phyloP scores from a whole-genome alignment of 805 yeast genomes.

The Candida sakaeoensis region DNA sequence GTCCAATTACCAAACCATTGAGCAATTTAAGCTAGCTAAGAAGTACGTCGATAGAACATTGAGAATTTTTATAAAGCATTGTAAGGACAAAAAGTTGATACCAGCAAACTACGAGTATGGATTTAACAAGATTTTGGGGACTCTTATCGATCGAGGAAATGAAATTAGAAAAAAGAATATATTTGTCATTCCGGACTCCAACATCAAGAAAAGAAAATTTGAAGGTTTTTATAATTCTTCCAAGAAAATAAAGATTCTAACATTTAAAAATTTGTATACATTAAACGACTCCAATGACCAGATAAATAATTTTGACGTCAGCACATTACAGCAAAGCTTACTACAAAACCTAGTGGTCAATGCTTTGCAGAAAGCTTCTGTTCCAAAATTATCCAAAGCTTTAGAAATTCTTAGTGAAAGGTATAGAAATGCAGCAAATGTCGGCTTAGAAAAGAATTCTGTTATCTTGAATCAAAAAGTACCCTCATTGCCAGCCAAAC shows the following conservation, averaged over 20 bases:
- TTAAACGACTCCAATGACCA: slow-evolving; percentile 61
- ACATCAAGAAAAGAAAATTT: slow-evolving; percentile 34
- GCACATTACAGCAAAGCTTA: slow-evolving; percentile 60
- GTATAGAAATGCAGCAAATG: slow-evolving; percentile 41
- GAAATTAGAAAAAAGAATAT: slow-evolving; percentile 40
- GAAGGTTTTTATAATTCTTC: slow-evolving; percentile 38
- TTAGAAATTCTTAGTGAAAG: slow-evolving; percentile 67
- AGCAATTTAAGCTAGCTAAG: slow-evolving; percentile 50
- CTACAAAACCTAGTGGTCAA: slow-evolving; percentile 62
- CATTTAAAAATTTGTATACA: slow-evolving; percentile 63
- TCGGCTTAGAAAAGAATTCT: neutral
- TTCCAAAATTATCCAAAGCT: slow-evolving; percentile 56
- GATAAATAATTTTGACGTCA: slow-evolving; percentile 64
- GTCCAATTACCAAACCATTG: slow-evolving; percentile 43
- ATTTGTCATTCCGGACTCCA: slow-evolving; percentile 25
- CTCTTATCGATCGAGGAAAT: slow-evolving; percentile 34
- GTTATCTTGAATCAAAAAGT: neutral
- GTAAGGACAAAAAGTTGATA: slow-evolving; percentile 30
- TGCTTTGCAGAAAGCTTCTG: slow-evolving; percentile 57
- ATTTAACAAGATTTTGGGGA: slow-evolving; percentile 24
- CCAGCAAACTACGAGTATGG: slow-evolving; percentile 30
- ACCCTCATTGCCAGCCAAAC: neutral
- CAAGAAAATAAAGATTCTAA: slow-evolving; percentile 26
- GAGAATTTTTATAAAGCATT: slow-evolving; percentile 40
- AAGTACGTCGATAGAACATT: slow-evolving; percentile 63